Percentiles rank a stretch among this genome's conserved stretches.
These are phyloP conservation scores for Cymbopogon citratus DNA, from an alignment of 176 grass and related monocot genomes.

Conservation along the genomic window DNA sequence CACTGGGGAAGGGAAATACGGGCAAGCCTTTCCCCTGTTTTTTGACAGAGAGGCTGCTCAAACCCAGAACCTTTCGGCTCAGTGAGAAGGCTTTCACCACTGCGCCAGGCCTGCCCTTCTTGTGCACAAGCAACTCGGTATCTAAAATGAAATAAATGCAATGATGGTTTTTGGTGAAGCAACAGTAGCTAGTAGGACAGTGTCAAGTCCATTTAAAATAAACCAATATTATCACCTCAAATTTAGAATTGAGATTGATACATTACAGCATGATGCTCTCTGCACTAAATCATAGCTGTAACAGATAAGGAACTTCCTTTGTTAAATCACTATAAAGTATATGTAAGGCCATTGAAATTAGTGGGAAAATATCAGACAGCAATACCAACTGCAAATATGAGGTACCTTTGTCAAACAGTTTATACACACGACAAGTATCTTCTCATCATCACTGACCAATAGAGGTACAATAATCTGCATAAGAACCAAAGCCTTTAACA, in stretches of 20 bases:
- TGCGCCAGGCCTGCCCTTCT: no score
- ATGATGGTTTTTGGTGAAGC: not conserved
- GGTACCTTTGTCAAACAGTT: constrained; percentile 99
- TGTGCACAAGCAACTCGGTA: not conserved
- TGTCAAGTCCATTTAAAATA: not conserved
- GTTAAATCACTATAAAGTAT: not conserved
- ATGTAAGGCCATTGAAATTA: not conserved
- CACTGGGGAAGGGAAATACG: no score
- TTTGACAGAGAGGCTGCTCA: no score
- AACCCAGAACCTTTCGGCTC: no score
- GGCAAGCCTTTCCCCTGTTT: no score
- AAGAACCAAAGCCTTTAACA: constrained; percentile 28
- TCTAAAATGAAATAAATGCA: not conserved
- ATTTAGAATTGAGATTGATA: not conserved
- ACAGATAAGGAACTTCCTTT: not conserved
- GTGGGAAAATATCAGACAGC: not conserved
- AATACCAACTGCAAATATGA: constrained; percentile 17
- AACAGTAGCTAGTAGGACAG: not conserved
- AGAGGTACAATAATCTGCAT: constrained; percentile 85
- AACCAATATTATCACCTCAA: not conserved
- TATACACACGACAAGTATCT: constrained; percentile 92
- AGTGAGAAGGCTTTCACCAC: no score
- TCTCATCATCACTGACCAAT: constrained; percentile 93
- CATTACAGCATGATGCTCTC: not conserved
- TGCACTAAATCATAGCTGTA: not conserved